Evolutionary conservation across 2,329 filamentous ascomycete genomes (phyloP).

Genomic region (Neopestalotiopsis rosae): DNA sequence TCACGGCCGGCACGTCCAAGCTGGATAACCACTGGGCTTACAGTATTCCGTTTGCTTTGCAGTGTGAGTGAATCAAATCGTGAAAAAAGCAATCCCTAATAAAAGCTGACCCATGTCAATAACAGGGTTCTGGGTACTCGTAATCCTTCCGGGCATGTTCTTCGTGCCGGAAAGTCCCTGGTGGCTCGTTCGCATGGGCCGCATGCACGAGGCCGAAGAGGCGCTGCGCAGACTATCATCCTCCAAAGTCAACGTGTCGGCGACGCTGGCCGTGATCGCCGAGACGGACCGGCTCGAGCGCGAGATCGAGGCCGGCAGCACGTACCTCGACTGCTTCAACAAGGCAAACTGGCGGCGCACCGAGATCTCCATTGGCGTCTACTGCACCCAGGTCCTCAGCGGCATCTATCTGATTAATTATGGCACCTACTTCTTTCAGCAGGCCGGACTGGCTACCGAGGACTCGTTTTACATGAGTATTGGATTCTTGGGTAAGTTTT

Average conservation of each 20-base stretch:
- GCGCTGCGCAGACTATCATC: slow-evolving; percentile 51
- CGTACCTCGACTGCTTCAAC: slow-evolving; percentile 56
- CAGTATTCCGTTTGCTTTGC: slow-evolving; percentile 52
- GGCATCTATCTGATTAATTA: slow-evolving; percentile 70
- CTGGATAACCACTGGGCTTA: slow-evolving; percentile 53
- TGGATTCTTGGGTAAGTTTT: slow-evolving; percentile 46
- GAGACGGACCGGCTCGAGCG: slow-evolving; percentile 64
- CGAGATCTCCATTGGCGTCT: slow-evolving; percentile 64
- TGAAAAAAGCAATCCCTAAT: neutral
- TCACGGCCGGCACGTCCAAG: slow-evolving; percentile 48
- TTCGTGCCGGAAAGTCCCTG: slow-evolving; percentile 57
- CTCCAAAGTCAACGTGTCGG: slow-evolving; percentile 49
- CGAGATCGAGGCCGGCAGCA: slow-evolving; percentile 52
- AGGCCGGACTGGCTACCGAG: slow-evolving; percentile 55
- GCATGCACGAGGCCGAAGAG: slow-evolving; percentile 44
- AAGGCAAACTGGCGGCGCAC: slow-evolving; percentile 56
- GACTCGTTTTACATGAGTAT: slow-evolving; percentile 62
- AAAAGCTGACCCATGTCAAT: neutral
- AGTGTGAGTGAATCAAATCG: slow-evolving; percentile 37
- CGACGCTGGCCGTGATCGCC: slow-evolving; percentile 59
- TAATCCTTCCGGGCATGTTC: slow-evolving; percentile 50
- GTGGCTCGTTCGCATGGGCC: slow-evolving; percentile 53
- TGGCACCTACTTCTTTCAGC: slow-evolving; percentile 65
- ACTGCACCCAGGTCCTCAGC: slow-evolving; percentile 68
- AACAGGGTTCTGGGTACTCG: slow-evolving; percentile 48